Evolutionary conservation across 495 filamentous ascomycete genomes (phyloP).

Genomic region (Talaromyces stipitatus): DNA sequence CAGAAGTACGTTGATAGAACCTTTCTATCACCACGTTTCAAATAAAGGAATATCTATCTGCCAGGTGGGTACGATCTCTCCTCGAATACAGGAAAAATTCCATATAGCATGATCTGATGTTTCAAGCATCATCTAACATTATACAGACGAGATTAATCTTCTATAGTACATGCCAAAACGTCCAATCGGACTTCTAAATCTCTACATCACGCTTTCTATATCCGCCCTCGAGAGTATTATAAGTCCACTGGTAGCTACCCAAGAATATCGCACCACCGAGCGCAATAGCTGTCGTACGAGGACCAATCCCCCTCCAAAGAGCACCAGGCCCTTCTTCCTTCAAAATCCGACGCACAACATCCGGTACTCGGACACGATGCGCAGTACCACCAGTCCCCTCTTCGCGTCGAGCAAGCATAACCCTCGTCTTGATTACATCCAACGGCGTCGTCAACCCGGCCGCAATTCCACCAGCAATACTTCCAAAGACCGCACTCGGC

Average conservation of each 20-base stretch:
- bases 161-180: neutral
- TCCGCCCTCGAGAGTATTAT: slow-evolving; percentile 54
- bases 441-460: slow-evolving; percentile 87
- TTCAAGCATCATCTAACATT: too few relatives aligned
- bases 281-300: slow-evolving; percentile 88
- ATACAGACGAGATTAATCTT: too few relatives aligned
- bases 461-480: slow-evolving; percentile 73
- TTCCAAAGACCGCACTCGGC: slow-evolving; percentile 84
- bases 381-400: slow-evolving; percentile 24
- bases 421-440: slow-evolving; percentile 92
- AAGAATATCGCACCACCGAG: slow-evolving; percentile 90
- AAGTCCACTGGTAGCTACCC: slow-evolving; percentile 90
- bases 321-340: slow-evolving; percentile 62
- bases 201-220: slow-evolving; percentile 1
- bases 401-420: slow-evolving; percentile 69
- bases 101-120: too few relatives aligned
- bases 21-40: neutral
- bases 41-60: too few relatives aligned
- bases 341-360: slow-evolving; percentile 59
- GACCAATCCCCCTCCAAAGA: slow-evolving; percentile 84
- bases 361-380: slow-evolving; percentile 44
- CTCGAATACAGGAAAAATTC: too few relatives aligned
- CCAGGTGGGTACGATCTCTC: too few relatives aligned
- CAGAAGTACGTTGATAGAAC: neutral
- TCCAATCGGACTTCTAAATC: neutral